Evolutionary conservation across 306 rosid species (phyloP).

Genomic region (Prinsepia uniflora): DNA sequence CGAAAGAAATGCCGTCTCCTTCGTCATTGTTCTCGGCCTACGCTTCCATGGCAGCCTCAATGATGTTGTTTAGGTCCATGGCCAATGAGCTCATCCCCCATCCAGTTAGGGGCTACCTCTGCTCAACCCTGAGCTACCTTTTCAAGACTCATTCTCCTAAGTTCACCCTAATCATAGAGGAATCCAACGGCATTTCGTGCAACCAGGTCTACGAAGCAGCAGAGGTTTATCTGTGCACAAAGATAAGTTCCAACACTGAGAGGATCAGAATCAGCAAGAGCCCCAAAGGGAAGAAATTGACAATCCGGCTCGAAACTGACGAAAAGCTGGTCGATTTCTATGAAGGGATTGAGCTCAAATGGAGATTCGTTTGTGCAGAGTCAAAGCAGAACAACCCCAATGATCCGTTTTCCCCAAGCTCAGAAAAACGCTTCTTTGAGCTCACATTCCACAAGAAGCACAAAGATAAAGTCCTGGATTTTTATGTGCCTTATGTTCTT

Average conservation of each 20-base stretch:
- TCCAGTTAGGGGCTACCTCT: slow-evolving; percentile 50
- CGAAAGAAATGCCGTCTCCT: slow-evolving; percentile 60
- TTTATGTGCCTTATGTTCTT: slow-evolving; percentile 53
- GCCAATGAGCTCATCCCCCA: slow-evolving; percentile 66
- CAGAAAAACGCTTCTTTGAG: slow-evolving; percentile 56
- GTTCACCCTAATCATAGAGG: slow-evolving; percentile 74
- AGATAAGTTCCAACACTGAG: slow-evolving; percentile 42
- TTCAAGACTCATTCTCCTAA: slow-evolving; percentile 39
- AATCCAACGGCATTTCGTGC: slow-evolving; percentile 42
- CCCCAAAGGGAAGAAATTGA: slow-evolving; percentile 54
- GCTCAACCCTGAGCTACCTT: slow-evolving; percentile 37
- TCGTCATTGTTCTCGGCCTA: slow-evolving; percentile 76
- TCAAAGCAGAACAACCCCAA: slow-evolving; percentile 31
- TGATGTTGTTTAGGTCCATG: slow-evolving; percentile 70
- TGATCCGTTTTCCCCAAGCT: slow-evolving; percentile 11
- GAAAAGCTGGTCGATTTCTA: slow-evolving; percentile 49
- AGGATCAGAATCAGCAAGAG: slow-evolving; percentile 54
- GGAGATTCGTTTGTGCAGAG: slow-evolving; percentile 46
- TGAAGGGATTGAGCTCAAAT: slow-evolving; percentile 37
- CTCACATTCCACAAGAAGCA: slow-evolving; percentile 54
- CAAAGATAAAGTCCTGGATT: slow-evolving; percentile 29
- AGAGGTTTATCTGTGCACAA: slow-evolving; percentile 52
- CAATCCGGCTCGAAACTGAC: slow-evolving; percentile 53
- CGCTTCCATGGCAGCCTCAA: slow-evolving; percentile 74
- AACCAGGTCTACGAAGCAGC: slow-evolving; percentile 82